Conservation (phyloP, 371 early-diverging fungal species). For the Lichtheimia hyalospora region DNA sequence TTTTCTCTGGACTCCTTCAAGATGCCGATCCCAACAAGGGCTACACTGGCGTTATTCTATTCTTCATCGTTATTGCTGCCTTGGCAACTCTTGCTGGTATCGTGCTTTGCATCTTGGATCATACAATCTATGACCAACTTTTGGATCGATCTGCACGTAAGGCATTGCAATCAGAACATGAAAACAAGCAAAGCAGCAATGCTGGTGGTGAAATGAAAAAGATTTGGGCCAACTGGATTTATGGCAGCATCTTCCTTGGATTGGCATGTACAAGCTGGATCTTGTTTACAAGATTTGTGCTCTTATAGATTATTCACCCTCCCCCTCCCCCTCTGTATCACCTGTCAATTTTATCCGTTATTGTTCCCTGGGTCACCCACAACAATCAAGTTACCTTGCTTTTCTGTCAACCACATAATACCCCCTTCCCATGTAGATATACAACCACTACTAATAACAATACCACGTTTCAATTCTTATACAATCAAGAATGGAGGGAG, state of each 20-base stretch:
- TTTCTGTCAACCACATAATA: too few relatives aligned
- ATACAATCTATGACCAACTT: constrained; percentile 41
- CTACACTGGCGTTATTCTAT: constrained; percentile 56
- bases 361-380: too few relatives aligned
- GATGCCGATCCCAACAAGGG: constrained; percentile 47
- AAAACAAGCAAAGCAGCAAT: constrained; percentile 7
- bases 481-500: not conserved
- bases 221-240: constrained; percentile 44
- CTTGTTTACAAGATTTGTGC: constrained; percentile 44
- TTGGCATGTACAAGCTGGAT: constrained; percentile 51
- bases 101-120: constrained; percentile 40
- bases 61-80: constrained; percentile 50
- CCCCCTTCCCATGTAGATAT: not conserved
- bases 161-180: constrained; percentile 7
- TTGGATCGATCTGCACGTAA: constrained; percentile 34
- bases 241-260: constrained; percentile 38
- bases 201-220: constrained; percentile 1
- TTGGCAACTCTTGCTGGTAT: constrained; percentile 43
- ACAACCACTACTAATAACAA: not conserved
- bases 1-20: constrained; percentile 64
- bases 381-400: too few relatives aligned
- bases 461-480: too few relatives aligned
- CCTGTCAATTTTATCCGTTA: too few relatives aligned
- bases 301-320: constrained; percentile 14
- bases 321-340: not conserved